phyloP scores from a whole-genome alignment of 2,329 filamentous ascomycete genomes.

The Aspergillus cejpii region DNA sequence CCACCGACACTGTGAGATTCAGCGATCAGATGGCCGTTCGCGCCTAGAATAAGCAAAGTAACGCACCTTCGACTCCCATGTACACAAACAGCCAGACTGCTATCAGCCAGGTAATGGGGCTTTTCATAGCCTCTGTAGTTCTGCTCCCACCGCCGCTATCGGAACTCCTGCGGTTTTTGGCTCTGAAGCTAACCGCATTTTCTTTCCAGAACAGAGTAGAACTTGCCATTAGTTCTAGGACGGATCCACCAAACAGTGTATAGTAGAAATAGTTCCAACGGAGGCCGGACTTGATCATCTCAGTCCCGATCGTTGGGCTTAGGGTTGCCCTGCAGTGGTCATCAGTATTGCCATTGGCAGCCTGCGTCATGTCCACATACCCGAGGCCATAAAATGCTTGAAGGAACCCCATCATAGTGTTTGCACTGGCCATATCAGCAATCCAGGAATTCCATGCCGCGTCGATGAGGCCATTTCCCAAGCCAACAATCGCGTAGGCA shows the following conservation, averaged over 20 bases:
- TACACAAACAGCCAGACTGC: slow-evolving; percentile 45
- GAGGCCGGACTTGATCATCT: slow-evolving; percentile 10
- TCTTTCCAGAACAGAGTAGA: slow-evolving; percentile 8
- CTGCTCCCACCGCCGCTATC: slow-evolving; percentile 2
- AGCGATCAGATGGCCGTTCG: background rate
- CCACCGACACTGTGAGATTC: slow-evolving; percentile 4
- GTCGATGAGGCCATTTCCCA: slow-evolving; percentile 39
- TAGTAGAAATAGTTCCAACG: slow-evolving; percentile 10
- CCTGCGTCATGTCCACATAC: background rate
- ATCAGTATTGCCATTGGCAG: background rate
- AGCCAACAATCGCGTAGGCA: slow-evolving; percentile 31
- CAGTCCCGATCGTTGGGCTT: slow-evolving; percentile 9
- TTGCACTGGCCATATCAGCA: slow-evolving; percentile 66
- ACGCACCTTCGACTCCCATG: slow-evolving; percentile 61
- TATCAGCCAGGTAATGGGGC: slow-evolving; percentile 7
- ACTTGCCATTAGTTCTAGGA: slow-evolving; percentile 4
- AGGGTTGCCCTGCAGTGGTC: slow-evolving; percentile 6
- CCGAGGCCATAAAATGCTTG: slow-evolving; percentile 68
- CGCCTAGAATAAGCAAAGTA: background rate
- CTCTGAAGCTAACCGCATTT: slow-evolving; percentile 5
- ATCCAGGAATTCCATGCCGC: slow-evolving; percentile 55
- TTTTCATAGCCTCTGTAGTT: slow-evolving; percentile 9
- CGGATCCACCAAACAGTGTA: slow-evolving; percentile 8
- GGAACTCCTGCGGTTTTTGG: slow-evolving; percentile 5
- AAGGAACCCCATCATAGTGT: slow-evolving; percentile 65